phyloP scores from a whole-genome alignment of 2,329 filamentous ascomycete genomes.

The Sporothrix sp. region DNA sequence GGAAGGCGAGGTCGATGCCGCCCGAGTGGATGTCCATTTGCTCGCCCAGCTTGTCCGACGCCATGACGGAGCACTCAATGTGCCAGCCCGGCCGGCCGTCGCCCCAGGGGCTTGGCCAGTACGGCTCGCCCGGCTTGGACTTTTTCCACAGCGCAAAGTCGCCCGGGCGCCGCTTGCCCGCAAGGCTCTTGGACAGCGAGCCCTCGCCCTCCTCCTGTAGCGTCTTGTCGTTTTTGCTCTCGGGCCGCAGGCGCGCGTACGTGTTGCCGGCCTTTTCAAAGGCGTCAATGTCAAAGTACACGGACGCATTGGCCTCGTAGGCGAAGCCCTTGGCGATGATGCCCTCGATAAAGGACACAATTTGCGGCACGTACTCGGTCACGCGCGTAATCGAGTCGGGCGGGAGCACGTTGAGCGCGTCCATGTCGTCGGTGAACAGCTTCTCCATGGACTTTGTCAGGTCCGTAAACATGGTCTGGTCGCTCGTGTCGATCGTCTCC shows the following conservation, averaged over 20 bases:
- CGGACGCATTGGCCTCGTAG: slow-evolving; percentile 53
- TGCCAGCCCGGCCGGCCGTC: slow-evolving; percentile 62
- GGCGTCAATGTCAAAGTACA: slow-evolving; percentile 62
- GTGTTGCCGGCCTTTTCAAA: slow-evolving; percentile 55
- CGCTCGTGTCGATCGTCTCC: slow-evolving; percentile 45
- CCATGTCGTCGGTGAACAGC: slow-evolving; percentile 60
- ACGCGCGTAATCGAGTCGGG: slow-evolving; percentile 57
- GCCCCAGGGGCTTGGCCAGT: slow-evolving; percentile 59
- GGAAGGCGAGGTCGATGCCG: slow-evolving; percentile 51
- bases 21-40: slow-evolving; percentile 64
- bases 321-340: slow-evolving; percentile 58
- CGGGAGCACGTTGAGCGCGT: slow-evolving; percentile 52
- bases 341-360: slow-evolving; percentile 50
- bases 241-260: slow-evolving; percentile 61
- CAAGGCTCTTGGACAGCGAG: slow-evolving; percentile 45
- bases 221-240: slow-evolving; percentile 55
- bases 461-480: slow-evolving; percentile 58
- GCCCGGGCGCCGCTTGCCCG: slow-evolving; percentile 51
- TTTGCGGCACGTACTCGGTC: slow-evolving; percentile 58
- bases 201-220: slow-evolving; percentile 60
- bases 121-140: slow-evolving; percentile 39
- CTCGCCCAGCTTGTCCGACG: slow-evolving; percentile 53
- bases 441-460: slow-evolving; percentile 56
- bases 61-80: slow-evolving; percentile 68
- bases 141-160: slow-evolving; percentile 62